Conservation (phyloP, 2,329 filamentous ascomycete species). For the Metarhizium album region DNA sequence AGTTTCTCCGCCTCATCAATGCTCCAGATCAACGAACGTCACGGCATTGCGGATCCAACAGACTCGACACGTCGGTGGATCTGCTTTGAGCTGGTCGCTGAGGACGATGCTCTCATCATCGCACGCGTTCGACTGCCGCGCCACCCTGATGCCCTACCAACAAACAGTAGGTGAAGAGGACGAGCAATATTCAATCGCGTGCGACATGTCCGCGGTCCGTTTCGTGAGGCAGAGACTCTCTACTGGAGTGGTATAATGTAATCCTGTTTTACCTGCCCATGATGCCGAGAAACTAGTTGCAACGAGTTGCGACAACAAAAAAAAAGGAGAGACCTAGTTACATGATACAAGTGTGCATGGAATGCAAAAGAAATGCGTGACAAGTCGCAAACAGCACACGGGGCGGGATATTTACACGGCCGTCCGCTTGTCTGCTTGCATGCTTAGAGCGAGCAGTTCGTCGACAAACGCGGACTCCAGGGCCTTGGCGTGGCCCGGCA, state of each 20-base stretch:
- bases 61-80: constrained; percentile 9
- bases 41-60: neutral
- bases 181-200: constrained; percentile 9
- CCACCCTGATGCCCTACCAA: constrained; percentile 9
- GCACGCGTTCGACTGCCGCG: constrained; percentile 13
- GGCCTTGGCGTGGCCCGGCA: neutral
- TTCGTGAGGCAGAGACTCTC: constrained; percentile 6
- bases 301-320: no score
- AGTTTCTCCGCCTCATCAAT: no score
- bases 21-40: neutral
- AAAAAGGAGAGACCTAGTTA: neutral
- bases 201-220: constrained; percentile 13
- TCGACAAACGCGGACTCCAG: constrained; percentile 11
- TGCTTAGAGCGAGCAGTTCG: constrained; percentile 12
- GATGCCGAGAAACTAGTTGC: no score
- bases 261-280: no score
- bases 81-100: constrained; percentile 15
- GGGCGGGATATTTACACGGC: neutral
- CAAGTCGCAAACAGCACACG: neutral
- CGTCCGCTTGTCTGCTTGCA: constrained; percentile 9
- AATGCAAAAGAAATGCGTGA: neutral
- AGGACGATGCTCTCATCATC: constrained; percentile 13
- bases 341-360: no score
- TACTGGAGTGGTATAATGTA: no score
- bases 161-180: constrained; percentile 6